Percentiles rank a stretch among this genome's conserved stretches.
phyloP scores from a whole-genome alignment of 1,139 yeast genomes.

The Saccharomyces hybrid region DNA sequence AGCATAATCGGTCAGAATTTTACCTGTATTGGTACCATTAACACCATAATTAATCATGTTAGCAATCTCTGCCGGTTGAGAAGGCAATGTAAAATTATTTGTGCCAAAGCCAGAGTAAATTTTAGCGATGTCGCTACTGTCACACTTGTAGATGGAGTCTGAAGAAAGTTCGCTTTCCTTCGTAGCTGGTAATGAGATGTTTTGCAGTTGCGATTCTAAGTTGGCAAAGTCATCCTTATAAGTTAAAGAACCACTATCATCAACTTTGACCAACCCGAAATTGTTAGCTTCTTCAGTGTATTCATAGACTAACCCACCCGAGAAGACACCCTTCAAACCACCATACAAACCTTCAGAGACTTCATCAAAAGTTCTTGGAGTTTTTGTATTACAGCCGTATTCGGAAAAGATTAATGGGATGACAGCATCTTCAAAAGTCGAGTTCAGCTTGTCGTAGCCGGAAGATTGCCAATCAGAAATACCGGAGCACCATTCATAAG shows the following conservation, averaged over 20 bases:
- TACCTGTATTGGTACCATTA: slow-evolving; percentile 43
- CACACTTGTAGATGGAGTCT: slow-evolving; percentile 43
- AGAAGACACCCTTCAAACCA: slow-evolving; percentile 47
- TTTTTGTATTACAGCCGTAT: slow-evolving; percentile 61
- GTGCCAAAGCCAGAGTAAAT: slow-evolving; percentile 37
- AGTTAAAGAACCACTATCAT: slow-evolving; percentile 37
- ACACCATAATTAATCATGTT: slow-evolving; percentile 46
- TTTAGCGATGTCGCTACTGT: slow-evolving; percentile 40
- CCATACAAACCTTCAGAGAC: slow-evolving; percentile 53
- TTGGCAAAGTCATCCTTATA: slow-evolving; percentile 50
- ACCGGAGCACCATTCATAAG: slow-evolving; percentile 90
- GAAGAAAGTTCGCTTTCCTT: slow-evolving; percentile 35
- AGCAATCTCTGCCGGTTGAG: slow-evolving; percentile 37
- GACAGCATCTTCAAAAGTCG: slow-evolving; percentile 50
- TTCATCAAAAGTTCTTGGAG: slow-evolving; percentile 65
- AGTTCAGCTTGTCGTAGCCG: slow-evolving; percentile 60
- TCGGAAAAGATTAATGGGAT: slow-evolving; percentile 88
- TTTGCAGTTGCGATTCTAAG: slow-evolving; percentile 43
- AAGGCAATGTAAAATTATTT: slow-evolving; percentile 38
- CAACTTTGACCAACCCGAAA: slow-evolving; percentile 62
- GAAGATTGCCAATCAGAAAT: slow-evolving; percentile 54
- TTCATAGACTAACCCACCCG: slow-evolving; percentile 78
- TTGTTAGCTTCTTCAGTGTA: slow-evolving; percentile 60
- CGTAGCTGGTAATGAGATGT: slow-evolving; percentile 39
- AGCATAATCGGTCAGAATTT: slow-evolving; percentile 37